phyloP scores from a whole-genome alignment of 179 eudicot genomes.

The Beta macrorhiza region DNA sequence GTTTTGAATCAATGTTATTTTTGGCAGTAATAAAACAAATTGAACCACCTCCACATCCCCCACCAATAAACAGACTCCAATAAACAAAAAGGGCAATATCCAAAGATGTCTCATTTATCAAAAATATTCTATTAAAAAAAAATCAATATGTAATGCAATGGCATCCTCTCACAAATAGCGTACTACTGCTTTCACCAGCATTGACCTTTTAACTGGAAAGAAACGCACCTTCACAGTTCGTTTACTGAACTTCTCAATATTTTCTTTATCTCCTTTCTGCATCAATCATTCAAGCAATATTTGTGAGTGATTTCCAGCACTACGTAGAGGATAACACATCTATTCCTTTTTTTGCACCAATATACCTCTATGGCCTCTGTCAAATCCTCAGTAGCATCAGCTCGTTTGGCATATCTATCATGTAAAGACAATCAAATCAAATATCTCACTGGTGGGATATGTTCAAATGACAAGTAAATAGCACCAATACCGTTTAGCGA shows the following conservation, averaged over 20 bases:
- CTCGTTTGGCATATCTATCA: constrained; percentile 75
- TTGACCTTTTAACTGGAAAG: not conserved
- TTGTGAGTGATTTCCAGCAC: constrained; percentile 7
- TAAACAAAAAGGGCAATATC: not conserved
- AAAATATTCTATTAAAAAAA: too few species aligned
- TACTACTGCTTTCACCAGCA: not conserved
- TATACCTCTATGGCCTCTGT: constrained; percentile 71
- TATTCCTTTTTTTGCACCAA: not conserved
- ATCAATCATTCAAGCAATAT: constrained; percentile 20
- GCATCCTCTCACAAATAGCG: not conserved
- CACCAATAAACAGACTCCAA: not conserved
- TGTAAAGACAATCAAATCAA: constrained; percentile 23
- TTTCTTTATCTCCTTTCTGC: constrained; percentile 87
- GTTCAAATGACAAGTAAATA: constrained; percentile 8
- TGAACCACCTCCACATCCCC: too few species aligned
- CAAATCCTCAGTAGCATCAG: constrained; percentile 87
- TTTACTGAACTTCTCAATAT: constrained; percentile 92
- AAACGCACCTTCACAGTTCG: constrained; percentile 83
- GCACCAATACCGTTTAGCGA: constrained; percentile 76
- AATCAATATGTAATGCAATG: not conserved
- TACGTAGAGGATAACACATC: not conserved
- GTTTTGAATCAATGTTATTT: not conserved
- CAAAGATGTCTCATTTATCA: not conserved
- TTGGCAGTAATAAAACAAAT: not conserved
- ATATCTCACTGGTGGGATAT: not conserved